These are phyloP conservation scores for Setaria viridis DNA, from an alignment of 202 grass and related monocot species.

Conservation along the genomic window DNA sequence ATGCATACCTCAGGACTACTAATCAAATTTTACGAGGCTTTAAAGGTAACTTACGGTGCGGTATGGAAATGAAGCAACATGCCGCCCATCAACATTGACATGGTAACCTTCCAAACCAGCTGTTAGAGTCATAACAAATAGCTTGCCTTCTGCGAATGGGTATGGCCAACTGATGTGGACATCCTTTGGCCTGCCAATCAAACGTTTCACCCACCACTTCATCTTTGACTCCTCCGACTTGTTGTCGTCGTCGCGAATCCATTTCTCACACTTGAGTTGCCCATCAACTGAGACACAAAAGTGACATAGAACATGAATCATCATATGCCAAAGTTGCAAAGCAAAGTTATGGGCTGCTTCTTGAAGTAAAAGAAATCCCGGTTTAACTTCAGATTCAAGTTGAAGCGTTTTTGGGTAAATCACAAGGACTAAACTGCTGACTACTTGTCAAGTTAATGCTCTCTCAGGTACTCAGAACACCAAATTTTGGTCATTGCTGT, in stretches of 20 bases:
- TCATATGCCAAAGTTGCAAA: slow-evolving; percentile 40
- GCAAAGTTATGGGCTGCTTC: slow-evolving; percentile 16
- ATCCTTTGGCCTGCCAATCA: slow-evolving; percentile 75
- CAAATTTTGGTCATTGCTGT: neutral
- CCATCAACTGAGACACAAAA: slow-evolving; percentile 66
- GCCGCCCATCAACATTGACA: slow-evolving; percentile 82
- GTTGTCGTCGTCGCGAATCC: slow-evolving; percentile 66
- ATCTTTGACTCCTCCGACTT: slow-evolving; percentile 61
- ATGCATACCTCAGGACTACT: slow-evolving; percentile 6
- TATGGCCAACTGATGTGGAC: slow-evolving; percentile 75
- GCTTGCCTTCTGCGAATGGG: slow-evolving; percentile 71
- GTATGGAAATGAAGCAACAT: slow-evolving; percentile 86
- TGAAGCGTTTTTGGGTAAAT: neutral
- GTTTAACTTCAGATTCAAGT: slow-evolving; percentile 39
- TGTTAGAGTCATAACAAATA: slow-evolving; percentile 81
- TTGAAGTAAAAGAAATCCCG: slow-evolving; percentile 36
- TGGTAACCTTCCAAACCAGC: slow-evolving; percentile 90
- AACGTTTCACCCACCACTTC: slow-evolving; percentile 80
- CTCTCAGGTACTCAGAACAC: neutral
- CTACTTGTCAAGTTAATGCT: too few relatives aligned
- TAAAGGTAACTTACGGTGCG: slow-evolving; percentile 64
- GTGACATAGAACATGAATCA: slow-evolving; percentile 14
- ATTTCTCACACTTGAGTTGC: slow-evolving; percentile 81
- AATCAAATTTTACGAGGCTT: neutral
- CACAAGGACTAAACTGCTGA: neutral